Evolutionary conservation across 441 rosid genomes (phyloP).

Genomic region (Euphorbia celastroides): DNA sequence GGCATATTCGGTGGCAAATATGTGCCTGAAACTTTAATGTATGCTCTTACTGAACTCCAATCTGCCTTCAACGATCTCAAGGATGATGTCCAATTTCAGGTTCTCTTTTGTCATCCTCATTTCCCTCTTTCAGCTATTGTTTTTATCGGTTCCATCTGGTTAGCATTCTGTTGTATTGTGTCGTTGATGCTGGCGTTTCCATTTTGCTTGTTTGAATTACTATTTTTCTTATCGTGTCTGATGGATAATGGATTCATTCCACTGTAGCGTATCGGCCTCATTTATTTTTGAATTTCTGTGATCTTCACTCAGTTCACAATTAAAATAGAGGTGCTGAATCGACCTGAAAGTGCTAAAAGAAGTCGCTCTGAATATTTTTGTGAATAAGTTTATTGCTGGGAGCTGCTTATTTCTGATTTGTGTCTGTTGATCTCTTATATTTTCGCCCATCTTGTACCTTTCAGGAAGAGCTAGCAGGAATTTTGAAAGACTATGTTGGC

Average conservation of each 20-base stretch:
- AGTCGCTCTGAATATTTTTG: background rate
- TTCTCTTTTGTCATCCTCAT: constrained; percentile 9
- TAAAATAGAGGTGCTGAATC: background rate
- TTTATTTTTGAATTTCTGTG: background rate
- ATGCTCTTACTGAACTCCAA: constrained; percentile 80
- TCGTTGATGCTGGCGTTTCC: background rate
- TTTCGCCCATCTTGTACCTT: constrained; percentile 15
- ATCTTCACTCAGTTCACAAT: background rate
- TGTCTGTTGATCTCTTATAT: background rate
- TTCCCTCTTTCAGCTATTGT: background rate
- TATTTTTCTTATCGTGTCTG: background rate
- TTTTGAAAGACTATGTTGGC: constrained; percentile 90
- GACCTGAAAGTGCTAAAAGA: background rate
- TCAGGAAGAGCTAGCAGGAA: constrained; percentile 64
- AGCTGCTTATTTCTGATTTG: background rate
- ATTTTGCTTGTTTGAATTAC: background rate
- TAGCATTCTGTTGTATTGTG: background rate
- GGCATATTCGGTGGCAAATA: constrained; percentile 91
- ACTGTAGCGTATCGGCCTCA: background rate
- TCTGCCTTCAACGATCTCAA: constrained; percentile 59
- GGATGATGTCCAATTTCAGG: constrained; percentile 69
- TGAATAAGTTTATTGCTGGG: background rate
- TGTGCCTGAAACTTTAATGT: constrained; percentile 90
- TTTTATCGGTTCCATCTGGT: background rate
- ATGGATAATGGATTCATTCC: background rate